Evolutionary conservation across 345 rosid genomes (phyloP).

Genomic region (Eucalyptus leucophloia): DNA sequence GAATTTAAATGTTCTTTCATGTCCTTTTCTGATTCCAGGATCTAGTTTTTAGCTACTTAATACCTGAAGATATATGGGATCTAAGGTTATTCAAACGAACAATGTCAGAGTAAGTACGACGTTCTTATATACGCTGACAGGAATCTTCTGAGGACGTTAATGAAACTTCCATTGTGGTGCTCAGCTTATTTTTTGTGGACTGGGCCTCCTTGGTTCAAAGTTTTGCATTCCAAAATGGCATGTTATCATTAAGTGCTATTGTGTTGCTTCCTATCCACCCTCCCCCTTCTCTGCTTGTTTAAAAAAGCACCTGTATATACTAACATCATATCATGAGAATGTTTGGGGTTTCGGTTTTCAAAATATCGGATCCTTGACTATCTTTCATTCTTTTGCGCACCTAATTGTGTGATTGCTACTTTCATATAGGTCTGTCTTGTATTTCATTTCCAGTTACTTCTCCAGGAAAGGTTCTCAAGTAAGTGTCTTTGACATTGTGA

Average conservation of each 20-base stretch:
- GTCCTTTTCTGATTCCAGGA: slow-evolving; percentile 31
- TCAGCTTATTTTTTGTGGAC: neutral
- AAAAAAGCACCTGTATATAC: neutral
- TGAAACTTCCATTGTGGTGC: neutral
- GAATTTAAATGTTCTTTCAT: neutral
- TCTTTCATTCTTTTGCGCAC: neutral
- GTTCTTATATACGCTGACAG: neutral
- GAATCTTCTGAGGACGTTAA: neutral
- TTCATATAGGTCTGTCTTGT: slow-evolving; percentile 46
- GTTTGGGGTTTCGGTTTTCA: neutral
- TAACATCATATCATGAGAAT: neutral
- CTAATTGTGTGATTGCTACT: neutral
- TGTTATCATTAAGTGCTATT: neutral
- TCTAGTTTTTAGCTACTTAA: slow-evolving; percentile 22
- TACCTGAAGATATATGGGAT: slow-evolving; percentile 91
- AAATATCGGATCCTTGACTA: neutral
- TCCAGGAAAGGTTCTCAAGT: slow-evolving; percentile 80
- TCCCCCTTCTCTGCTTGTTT: neutral
- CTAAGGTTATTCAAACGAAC: slow-evolving; percentile 56
- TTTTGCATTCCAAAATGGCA: neutral
- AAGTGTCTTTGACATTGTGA: slow-evolving; percentile 17
- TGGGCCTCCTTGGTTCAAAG: neutral
- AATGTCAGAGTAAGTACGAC: slow-evolving; percentile 50
- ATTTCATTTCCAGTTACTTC: slow-evolving; percentile 71
- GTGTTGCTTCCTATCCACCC: neutral